Percentiles rank a stretch among this genome's conserved stretches.
Evolutionary conservation across 768 basidiomycete species (phyloP).

Genomic region (Tephrocybe sp.): DNA sequence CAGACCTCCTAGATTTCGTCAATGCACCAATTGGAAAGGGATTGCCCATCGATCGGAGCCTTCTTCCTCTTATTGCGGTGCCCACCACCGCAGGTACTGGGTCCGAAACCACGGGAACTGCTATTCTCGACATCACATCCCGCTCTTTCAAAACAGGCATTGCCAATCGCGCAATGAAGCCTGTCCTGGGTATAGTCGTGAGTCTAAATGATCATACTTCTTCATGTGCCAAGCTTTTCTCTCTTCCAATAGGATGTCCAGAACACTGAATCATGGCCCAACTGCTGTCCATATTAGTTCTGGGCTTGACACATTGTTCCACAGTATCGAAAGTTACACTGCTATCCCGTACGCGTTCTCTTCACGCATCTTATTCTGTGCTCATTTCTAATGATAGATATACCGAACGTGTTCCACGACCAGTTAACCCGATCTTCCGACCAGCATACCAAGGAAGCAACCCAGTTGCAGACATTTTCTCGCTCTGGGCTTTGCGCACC

Average conservation of each 20-base stretch:
- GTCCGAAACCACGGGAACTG: constrained; percentile 93
- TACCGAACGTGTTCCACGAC: constrained; percentile 86
- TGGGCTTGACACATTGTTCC: constrained; percentile 96
- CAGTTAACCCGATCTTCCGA: constrained; percentile 84
- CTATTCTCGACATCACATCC: constrained; percentile 92
- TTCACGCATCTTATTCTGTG: constrained; percentile 3
- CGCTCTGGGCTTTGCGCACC: constrained; percentile 88
- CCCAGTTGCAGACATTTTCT: constrained; percentile 94
- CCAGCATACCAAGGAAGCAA: constrained; percentile 95
- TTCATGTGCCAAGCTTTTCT: neutral
- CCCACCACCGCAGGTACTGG: constrained; percentile 81
- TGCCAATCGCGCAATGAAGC: constrained; percentile 88
- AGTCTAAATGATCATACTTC: no score
- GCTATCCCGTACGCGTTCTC: constrained; percentile 77
- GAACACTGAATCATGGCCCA: constrained; percentile 90
- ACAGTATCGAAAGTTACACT: constrained; percentile 92
- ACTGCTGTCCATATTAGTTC: constrained; percentile 91
- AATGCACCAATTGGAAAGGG: constrained; percentile 97
- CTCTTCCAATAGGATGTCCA: constrained; percentile 67
- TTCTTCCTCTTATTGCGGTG: constrained; percentile 86
- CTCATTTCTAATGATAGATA: constrained; percentile 50
- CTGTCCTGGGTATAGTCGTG: constrained; percentile 77
- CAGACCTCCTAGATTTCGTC: constrained; percentile 94
- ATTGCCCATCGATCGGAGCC: constrained; percentile 68
- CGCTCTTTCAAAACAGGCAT: constrained; percentile 96